Evolutionary conservation across 2,329 filamentous ascomycete genomes (phyloP).

Genomic region (Didymella segeticola): DNA sequence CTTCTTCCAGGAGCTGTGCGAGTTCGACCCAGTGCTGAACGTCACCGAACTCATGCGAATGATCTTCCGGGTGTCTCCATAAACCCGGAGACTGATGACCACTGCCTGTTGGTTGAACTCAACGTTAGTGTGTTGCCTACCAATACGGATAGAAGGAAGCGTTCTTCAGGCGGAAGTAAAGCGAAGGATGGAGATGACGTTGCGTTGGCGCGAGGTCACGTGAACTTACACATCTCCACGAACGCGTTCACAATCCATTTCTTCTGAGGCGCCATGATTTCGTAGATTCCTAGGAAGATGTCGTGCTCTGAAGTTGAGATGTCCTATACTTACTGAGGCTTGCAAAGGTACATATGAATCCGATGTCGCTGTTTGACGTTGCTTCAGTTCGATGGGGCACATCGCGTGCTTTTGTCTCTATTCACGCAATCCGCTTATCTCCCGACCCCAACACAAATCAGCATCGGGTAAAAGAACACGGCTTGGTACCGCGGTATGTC

Average conservation of each 20-base stretch:
- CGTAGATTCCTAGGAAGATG: slow-evolving; percentile 20
- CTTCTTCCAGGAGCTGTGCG: slow-evolving; percentile 48
- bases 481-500: neutral
- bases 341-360: slow-evolving; percentile 14
- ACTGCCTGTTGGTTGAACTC: slow-evolving; percentile 25
- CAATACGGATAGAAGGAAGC: neutral
- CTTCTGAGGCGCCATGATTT: slow-evolving; percentile 35
- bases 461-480: slow-evolving; percentile 9
- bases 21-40: slow-evolving; percentile 48
- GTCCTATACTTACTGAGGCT: neutral
- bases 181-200: neutral
- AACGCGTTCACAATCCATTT: slow-evolving; percentile 54
- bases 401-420: slow-evolving; percentile 38
- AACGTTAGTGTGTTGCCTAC: neutral
- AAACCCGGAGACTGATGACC: slow-evolving; percentile 59
- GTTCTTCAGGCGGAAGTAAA: neutral
- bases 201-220: slow-evolving; percentile 18
- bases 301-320: slow-evolving; percentile 22
- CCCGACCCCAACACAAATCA: slow-evolving; percentile 15
- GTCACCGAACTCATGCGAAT: slow-evolving; percentile 63
- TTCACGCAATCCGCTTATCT: slow-evolving; percentile 41
- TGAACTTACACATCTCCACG: slow-evolving; percentile 50
- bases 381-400: slow-evolving; percentile 23
- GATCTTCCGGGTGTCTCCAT: slow-evolving; percentile 70
- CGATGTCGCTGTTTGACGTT: slow-evolving; percentile 30